Conservation (phyloP, 371 early-diverging fungal genomes). For the Syncephalastrum contaminatum region DNA sequence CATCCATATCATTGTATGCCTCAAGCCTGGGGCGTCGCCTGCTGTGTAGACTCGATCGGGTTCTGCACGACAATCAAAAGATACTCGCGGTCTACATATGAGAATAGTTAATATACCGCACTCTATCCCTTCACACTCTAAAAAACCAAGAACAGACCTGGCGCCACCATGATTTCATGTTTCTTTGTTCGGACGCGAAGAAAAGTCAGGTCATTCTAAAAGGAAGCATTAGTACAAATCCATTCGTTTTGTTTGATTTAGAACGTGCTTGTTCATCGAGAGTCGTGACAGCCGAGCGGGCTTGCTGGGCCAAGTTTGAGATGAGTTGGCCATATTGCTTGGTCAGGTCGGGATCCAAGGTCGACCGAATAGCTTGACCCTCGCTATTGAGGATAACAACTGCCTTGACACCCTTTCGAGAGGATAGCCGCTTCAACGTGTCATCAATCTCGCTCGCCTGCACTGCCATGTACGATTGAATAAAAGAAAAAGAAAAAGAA, state of each 20-base stretch:
- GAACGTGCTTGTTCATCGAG: constrained; percentile 34
- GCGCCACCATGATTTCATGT: constrained; percentile 94
- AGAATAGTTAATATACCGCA: not conserved
- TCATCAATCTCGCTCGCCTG: constrained; percentile 83
- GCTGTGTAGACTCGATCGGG: constrained; percentile 52
- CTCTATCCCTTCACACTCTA: not conserved
- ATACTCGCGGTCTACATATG: constrained; percentile 78
- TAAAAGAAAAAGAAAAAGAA: too few species aligned
- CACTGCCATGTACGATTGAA: too few species aligned
- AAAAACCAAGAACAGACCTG: constrained; percentile 56
- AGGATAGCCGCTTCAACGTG: constrained; percentile 82
- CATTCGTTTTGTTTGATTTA: constrained; percentile 12
- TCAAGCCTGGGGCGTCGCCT: constrained; percentile 1
- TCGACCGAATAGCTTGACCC: constrained; percentile 87
- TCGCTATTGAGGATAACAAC: constrained; percentile 77
- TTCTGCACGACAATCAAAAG: constrained; percentile 88
- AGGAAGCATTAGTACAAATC: not conserved
- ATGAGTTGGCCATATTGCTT: constrained; percentile 66
- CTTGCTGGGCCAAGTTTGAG: constrained; percentile 35
- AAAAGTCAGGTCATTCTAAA: constrained; percentile 90
- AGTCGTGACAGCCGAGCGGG: constrained; percentile 30
- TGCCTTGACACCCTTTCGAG: constrained; percentile 81
- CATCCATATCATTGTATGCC: too few species aligned
- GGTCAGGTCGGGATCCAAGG: constrained; percentile 76
- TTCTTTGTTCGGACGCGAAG: constrained; percentile 89